Conservation (phyloP, 768 basidiomycete genomes). For the Russula olivacea region DNA sequence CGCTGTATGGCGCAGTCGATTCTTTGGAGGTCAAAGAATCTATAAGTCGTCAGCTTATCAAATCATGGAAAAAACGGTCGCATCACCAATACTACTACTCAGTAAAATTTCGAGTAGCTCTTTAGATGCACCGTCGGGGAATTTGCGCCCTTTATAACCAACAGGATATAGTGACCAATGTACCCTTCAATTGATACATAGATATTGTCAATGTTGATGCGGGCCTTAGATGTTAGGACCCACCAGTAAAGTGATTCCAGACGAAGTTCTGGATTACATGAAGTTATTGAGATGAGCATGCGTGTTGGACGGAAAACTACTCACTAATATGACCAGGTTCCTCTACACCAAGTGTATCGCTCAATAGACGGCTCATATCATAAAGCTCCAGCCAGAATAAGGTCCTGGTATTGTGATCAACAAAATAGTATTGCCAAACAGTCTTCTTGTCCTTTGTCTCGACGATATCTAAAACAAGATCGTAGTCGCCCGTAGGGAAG, state of each 20-base stretch:
- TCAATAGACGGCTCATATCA: not conserved
- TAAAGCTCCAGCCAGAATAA: slow-evolving; percentile 9
- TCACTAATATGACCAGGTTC: slow-evolving; percentile 13
- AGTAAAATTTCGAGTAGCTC: slow-evolving; percentile 2
- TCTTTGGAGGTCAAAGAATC: slow-evolving; percentile 12
- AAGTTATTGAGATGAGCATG: not conserved
- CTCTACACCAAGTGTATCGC: not conserved
- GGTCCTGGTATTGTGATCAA: slow-evolving; percentile 1
- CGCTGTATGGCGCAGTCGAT: slow-evolving; percentile 13
- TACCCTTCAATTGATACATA: not conserved
- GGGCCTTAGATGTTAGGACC: not conserved
- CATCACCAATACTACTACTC: slow-evolving; percentile 11
- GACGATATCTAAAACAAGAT: slow-evolving; percentile 13
- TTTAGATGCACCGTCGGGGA: not conserved
- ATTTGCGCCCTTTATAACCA: not conserved
- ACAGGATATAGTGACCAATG: slow-evolving; percentile 20
- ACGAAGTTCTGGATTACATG: not conserved
- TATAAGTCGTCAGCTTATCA: not conserved
- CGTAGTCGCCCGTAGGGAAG: not conserved
- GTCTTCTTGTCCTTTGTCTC: not conserved
- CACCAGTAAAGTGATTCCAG: slow-evolving; percentile 17
- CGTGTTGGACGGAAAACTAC: not conserved
- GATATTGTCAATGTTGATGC: not conserved
- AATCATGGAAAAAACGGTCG: not conserved
- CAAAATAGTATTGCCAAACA: slow-evolving; percentile 12